Conservation (phyloP, 192 early-diverging fungal genomes). For the Tieghemiomyces parasiticus region DNA sequence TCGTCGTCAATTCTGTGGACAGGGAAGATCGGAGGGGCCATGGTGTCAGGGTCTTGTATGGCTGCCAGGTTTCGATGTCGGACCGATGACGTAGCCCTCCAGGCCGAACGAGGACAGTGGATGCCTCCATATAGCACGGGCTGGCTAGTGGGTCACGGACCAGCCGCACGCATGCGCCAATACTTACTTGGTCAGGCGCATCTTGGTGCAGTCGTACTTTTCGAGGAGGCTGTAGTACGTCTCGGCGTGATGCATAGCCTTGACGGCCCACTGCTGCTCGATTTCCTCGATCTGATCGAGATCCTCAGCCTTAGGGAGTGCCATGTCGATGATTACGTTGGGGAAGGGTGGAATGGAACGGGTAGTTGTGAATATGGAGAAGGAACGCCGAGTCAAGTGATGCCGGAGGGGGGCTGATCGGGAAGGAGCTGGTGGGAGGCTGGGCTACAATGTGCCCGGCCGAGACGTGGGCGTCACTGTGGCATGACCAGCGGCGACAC, state of each 20-base stretch:
- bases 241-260: slow-evolving; percentile 90
- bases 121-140: neutral
- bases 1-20: slow-evolving; percentile 59
- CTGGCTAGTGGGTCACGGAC: neutral
- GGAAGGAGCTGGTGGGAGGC: no score
- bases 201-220: slow-evolving; percentile 47
- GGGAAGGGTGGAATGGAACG: neutral
- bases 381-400: no score
- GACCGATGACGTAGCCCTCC: no score
- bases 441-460: no score
- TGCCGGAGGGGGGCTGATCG: no score
- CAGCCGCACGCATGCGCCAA: neutral
- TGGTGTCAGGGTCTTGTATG: no score
- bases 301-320: slow-evolving; percentile 55
- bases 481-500: no score
- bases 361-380: no score
- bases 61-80: no score
- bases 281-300: slow-evolving; percentile 62
- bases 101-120: no score
- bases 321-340: slow-evolving; percentile 22
- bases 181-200: slow-evolving; percentile 61
- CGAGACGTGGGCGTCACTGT: no score
- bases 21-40: no score
- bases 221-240: slow-evolving; percentile 78
- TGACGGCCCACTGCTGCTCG: slow-evolving; percentile 93